These are phyloP conservation scores for Magnaporthiopsis poae DNA, from an alignment of 2,329 filamentous ascomycete species.

Conservation along the genomic window DNA sequence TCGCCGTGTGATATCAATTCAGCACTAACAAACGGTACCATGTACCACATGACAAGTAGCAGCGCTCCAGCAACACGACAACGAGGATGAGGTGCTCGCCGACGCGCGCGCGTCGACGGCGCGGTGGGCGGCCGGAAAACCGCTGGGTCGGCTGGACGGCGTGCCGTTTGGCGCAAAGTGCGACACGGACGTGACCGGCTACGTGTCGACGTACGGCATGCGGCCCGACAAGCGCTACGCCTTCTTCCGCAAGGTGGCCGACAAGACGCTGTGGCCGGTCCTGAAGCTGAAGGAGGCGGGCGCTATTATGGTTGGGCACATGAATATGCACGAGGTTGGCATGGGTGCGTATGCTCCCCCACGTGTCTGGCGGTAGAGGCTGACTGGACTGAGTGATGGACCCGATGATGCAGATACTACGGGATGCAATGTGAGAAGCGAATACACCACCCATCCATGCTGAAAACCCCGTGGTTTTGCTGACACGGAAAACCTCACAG, in stretches of 20 bases:
- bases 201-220: constrained; percentile 57
- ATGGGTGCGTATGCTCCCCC: constrained; percentile 34
- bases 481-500: constrained; percentile 17
- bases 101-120: constrained; percentile 65
- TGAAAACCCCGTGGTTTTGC: background rate
- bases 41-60: no score
- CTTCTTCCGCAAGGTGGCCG: constrained; percentile 38
- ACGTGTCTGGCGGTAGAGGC: background rate
- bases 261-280: constrained; percentile 59
- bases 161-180: constrained; percentile 79
- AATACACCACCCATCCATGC: background rate
- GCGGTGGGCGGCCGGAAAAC: constrained; percentile 57
- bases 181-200: constrained; percentile 63
- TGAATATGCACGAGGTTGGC: constrained; percentile 72
- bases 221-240: constrained; percentile 41
- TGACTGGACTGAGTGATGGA: background rate
- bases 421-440: constrained; percentile 58
- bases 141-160: constrained; percentile 64
- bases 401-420: constrained; percentile 48
- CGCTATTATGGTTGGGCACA: constrained; percentile 65
- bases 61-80: no score
- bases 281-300: constrained; percentile 63
- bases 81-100: constrained; percentile 50
- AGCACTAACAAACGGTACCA: no score
- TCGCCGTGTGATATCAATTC: no score